Evolutionary conservation across 2,329 filamentous ascomycete genomes (phyloP), one percentile per base, ranked within the genome.

Genomic region (Scolecobasidium constrictum): DNA sequence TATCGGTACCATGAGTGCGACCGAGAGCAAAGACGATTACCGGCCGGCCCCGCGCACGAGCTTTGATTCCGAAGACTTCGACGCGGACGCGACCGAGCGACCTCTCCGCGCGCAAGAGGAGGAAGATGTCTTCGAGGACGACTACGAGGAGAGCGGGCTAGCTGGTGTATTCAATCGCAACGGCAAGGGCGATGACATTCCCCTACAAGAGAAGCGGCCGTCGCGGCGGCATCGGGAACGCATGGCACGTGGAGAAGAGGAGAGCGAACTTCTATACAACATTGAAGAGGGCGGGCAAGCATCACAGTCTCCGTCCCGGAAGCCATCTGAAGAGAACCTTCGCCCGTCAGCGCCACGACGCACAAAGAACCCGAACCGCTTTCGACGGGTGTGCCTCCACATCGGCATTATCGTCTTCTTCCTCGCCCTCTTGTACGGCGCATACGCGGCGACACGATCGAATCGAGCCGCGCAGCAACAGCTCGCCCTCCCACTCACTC

Each of bases 211-310:
- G 26, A 45, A 21, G 38, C 16, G 28, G 31, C 18, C 38, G 15
- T 37, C 39, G 3, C 38, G 39, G 16, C 28, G 39, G n/a, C 38
- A 53, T 38, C 42, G 46, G 35, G 54, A 43, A 28, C 39, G 44
- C 6, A 15, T 36, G 13, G 23, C 49, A 16, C 46, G 49, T 19
- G 60, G 77, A 47, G 78, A 78, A 43, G 83, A 86, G 56, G 77
- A 85, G 50, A 80, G 81, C 28, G 76, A 80, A 59, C 67, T 93
- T 54, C 85, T 94, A 80, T 88, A 86, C 59, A 84, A 92, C 63
- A 86, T 90, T 82, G 88, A 95, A 61, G 82, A 87, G 56, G 86
- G 86, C 1, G 75, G 71, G 2, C 73, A 83, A 54, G 77, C 72
- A 47, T 83, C 67, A 65, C 79, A 49, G 65, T 79, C 66, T 66